Base-by-base conservation (phyloP, 164 flowering plant genomes). In the Vitis cinerea region DNA sequence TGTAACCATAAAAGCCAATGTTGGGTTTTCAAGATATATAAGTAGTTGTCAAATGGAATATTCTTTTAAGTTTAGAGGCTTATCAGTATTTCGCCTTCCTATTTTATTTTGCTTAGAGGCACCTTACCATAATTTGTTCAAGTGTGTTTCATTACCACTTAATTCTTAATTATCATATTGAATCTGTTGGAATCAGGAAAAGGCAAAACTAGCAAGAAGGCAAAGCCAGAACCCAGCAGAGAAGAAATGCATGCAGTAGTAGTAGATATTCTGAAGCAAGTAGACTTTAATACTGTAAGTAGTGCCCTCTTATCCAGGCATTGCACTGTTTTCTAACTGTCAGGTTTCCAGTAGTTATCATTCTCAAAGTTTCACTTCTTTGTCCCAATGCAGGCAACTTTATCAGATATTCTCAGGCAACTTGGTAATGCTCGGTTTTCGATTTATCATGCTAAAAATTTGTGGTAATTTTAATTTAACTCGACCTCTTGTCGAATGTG, bases 281-380 rank as follows among this genome's bases (percentile, higher is more conserved):
- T 89, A 59, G 97, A 93, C 75, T 93, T 93, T 84, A 86, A 93
- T 72, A 89, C 92, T 63, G 97, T 90, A 72, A 82, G 94, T 82
- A 57, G 7, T 74, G 17, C 48, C 27, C 37, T 27, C 1, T 52
- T 9, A 8, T 37, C 11, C 30, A 3, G 6, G 56, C 4, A 2
- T 19, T 53, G 8, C 14, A 2, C 51, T 2, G 6, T 19, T n/a
- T 55, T 50, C 10, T 15, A 51, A 2, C 19, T 30, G 59, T 54
- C 7, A 13, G 19, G 5, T 50, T 19, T 29, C 23, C 50, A 3
- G 50, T 62, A 16, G 10, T 68, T 56, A 59, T 67, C n/a, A 63
- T 52, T 74, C 10, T 47, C 66, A 66, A 72, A 61, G 31, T n/a
- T 57, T 61, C 8, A n/a, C 8, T 29, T 50, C 59, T 64, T 56